Conservation (phyloP, 148 eudicot species). For the Vaccinium darrowii region DNA sequence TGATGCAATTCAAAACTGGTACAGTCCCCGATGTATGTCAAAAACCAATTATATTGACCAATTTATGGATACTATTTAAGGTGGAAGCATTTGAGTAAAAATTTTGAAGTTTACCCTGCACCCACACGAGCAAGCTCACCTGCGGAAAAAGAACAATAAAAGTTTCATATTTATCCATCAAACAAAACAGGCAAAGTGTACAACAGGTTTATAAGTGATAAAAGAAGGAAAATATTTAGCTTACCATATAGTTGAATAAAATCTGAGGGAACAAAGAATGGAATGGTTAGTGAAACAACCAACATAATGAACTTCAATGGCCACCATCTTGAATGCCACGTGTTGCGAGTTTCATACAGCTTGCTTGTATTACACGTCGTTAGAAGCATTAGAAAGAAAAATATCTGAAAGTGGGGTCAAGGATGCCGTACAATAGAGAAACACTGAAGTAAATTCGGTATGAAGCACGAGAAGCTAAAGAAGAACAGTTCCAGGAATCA, state of each 20-base stretch:
- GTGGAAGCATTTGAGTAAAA: conserved; percentile 4
- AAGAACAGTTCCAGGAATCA: background rate
- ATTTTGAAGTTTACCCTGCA: conserved; percentile 71
- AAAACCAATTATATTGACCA: background rate
- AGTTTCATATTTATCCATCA: background rate
- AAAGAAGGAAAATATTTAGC: conserved; percentile 12
- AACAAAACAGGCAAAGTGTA: background rate
- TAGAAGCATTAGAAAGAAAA: conserved; percentile 77
- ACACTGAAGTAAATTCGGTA: background rate
- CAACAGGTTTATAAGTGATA: background rate
- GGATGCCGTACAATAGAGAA: conserved; percentile 24
- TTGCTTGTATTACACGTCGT: conserved; percentile 61
- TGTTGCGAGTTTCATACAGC: conserved; percentile 53
- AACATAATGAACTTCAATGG: conserved; percentile 45
- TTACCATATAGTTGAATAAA: conserved; percentile 81
- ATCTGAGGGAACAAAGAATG: conserved; percentile 73
- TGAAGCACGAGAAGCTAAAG: background rate
- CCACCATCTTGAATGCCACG: conserved; percentile 93
- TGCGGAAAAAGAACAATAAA: conserved; percentile 26
- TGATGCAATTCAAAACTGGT: background rate
- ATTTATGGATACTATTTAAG: background rate
- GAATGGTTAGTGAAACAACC: conserved; percentile 51
- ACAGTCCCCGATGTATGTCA: background rate
- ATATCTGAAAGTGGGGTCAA: conserved; percentile 62
- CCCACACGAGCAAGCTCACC: conserved; percentile 95